Conservation (phyloP, 2,329 filamentous ascomycete species). For the Alternaria atra region DNA sequence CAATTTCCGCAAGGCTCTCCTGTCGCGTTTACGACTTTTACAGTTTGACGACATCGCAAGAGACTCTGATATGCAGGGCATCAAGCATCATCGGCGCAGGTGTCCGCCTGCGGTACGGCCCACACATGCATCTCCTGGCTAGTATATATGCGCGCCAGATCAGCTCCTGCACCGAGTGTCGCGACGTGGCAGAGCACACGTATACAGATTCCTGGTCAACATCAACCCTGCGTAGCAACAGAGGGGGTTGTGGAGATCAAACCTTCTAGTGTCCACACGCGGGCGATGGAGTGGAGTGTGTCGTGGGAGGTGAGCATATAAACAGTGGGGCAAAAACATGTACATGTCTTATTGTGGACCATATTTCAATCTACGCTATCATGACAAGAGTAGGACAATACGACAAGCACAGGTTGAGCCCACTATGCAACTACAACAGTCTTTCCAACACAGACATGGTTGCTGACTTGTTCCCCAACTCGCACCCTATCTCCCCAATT, state of each 20-base stretch:
- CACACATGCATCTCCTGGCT: conserved; percentile 8
- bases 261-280: neutral
- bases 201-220: conserved; percentile 2
- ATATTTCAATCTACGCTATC: neutral
- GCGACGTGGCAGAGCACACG: conserved; percentile 12
- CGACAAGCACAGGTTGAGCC: neutral
- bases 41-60: neutral
- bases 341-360: too few species aligned
- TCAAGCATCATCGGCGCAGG: conserved; percentile 9
- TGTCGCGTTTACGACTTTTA: neutral
- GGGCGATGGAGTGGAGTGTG: neutral
- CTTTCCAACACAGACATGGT: neutral
- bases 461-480: neutral
- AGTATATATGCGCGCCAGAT: conserved; percentile 3
- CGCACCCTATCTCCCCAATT: neutral
- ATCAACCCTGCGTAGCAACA: conserved; percentile 10
- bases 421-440: neutral
- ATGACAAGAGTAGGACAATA: neutral
- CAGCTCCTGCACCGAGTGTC: conserved; percentile 10
- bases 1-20: conserved; percentile 1
- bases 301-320: neutral
- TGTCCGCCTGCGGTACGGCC: conserved; percentile 11
- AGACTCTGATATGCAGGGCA: neutral
- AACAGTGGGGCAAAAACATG: neutral
- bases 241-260: neutral